These are phyloP conservation scores for Termitomyces bulborhizus DNA, from an alignment of 768 basidiomycete species.

Conservation along the genomic window DNA sequence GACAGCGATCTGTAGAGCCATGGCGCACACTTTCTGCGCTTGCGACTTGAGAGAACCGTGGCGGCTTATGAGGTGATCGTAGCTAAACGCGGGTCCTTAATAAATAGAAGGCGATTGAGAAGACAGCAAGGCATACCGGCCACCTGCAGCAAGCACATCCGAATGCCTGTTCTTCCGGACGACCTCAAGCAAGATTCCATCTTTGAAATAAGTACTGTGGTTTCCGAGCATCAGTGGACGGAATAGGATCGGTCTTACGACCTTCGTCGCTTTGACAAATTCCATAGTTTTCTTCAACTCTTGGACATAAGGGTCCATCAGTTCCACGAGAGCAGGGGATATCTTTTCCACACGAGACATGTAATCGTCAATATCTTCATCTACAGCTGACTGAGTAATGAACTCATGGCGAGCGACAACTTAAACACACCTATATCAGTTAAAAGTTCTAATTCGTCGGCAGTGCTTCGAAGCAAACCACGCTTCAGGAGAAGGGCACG, in stretches of 20 bases:
- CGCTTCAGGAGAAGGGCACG: constrained; percentile 64
- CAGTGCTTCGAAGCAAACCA: constrained; percentile 56
- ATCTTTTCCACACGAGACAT: constrained; percentile 52
- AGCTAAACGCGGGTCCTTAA: constrained; percentile 33
- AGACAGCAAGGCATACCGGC: constrained; percentile 43
- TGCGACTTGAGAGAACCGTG: constrained; percentile 53
- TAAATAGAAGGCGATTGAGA: neutral
- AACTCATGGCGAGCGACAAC: neutral
- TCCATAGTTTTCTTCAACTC: constrained; percentile 62
- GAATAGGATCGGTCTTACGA: constrained; percentile 57
- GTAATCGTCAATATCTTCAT: constrained; percentile 56
- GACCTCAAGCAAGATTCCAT: constrained; percentile 73
- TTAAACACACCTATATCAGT: constrained; percentile 47
- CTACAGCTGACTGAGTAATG: constrained; percentile 23
- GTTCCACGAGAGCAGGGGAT: constrained; percentile 43
- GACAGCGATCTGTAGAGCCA: constrained; percentile 71
- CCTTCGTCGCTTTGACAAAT: constrained; percentile 55
- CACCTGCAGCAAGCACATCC: constrained; percentile 77
- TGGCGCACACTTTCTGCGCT: constrained; percentile 51
- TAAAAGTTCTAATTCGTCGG: constrained; percentile 72
- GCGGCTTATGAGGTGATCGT: constrained; percentile 62
- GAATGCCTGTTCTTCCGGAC: constrained; percentile 56
- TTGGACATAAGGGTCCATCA: constrained; percentile 45
- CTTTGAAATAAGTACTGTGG: constrained; percentile 60
- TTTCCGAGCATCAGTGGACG: constrained; percentile 69